A percentile compares a stretch with the other conserved stretches of the same genome.
These are phyloP conservation scores for Pyrus pyrifolia DNA, from an alignment of 306 rosid species.

Conservation along the genomic window DNA sequence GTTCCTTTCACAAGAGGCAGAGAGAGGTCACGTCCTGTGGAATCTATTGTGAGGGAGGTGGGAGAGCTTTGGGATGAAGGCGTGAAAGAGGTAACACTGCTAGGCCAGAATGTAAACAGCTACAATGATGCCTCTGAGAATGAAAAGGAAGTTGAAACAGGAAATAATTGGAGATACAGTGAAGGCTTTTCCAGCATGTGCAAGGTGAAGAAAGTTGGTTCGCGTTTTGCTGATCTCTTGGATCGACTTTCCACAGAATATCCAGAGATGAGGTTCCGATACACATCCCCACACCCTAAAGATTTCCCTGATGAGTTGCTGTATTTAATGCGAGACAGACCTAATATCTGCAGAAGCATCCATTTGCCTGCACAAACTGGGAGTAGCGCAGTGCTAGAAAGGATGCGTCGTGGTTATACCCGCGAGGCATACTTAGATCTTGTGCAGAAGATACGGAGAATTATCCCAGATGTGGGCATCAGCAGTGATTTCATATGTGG, in stretches of 20 bases:
- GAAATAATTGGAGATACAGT: constrained; percentile 73
- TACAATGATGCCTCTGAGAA: constrained; percentile 67
- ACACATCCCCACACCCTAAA: constrained; percentile 96
- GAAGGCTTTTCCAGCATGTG: constrained; percentile 80
- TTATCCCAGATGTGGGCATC: constrained; percentile 83
- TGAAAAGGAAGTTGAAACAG: constrained; percentile 51
- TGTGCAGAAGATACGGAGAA: constrained; percentile 67
- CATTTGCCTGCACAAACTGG: constrained; percentile 96
- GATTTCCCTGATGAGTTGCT: constrained; percentile 89
- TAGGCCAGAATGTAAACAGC: constrained; percentile 97
- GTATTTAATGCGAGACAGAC: constrained; percentile 81
- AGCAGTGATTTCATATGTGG: constrained; percentile 95
- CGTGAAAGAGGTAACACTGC: constrained; percentile 90
- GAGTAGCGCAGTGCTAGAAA: constrained; percentile 63
- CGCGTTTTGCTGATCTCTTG: constrained; percentile 81
- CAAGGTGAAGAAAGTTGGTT: constrained; percentile 82
- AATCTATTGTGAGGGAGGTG: constrained; percentile 87
- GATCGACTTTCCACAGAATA: constrained; percentile 72
- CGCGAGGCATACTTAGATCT: constrained; percentile 90
- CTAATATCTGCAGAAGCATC: constrained; percentile 70
- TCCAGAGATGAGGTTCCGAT: constrained; percentile 98
- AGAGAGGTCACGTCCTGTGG: constrained; percentile 89
- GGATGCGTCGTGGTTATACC: constrained; percentile 95
- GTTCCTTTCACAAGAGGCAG: constrained; percentile 96
- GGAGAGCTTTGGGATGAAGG: constrained; percentile 85